Percentiles rank a stretch among this genome's conserved stretches.
These are phyloP conservation scores for Medicago lupulina DNA, from an alignment of 306 rosid genomes.

Conservation along the genomic window DNA sequence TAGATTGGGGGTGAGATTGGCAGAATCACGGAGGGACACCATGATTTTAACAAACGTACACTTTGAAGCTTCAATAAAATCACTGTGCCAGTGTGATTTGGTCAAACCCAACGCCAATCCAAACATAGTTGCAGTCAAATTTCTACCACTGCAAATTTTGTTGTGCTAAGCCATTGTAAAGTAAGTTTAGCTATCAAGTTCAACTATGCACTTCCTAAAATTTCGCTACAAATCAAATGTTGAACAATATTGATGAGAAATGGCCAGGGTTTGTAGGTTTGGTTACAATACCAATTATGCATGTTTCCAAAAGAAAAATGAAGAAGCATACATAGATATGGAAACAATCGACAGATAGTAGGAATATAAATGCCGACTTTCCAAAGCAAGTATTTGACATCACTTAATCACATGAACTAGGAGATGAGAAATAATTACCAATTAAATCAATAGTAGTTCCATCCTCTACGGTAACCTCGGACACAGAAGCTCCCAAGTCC, in stretches of 20 bases:
- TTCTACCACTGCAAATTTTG: conserved; percentile 1
- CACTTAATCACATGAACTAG: conserved; percentile 12
- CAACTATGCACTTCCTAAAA: conserved; percentile 2
- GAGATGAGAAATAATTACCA: conserved; percentile 56
- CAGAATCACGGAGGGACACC: background rate
- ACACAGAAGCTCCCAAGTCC: conserved; percentile 90
- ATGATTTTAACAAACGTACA: background rate
- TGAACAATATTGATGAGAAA: background rate
- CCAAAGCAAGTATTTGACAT: conserved; percentile 23
- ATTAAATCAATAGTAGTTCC: conserved; percentile 91
- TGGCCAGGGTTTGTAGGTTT: too few species aligned
- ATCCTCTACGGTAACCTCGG: conserved; percentile 79
- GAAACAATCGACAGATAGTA: conserved; percentile 24
- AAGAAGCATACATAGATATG: background rate
- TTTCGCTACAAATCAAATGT: conserved; percentile 2
- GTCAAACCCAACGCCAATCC: background rate
- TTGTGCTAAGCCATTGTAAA: background rate
- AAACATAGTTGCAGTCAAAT: background rate
- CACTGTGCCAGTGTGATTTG: background rate
- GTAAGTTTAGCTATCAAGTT: background rate
- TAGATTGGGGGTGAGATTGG: background rate
- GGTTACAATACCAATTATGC: background rate
- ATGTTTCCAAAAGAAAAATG: background rate
- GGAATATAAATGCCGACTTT: conserved; percentile 29
- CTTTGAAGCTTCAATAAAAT: background rate